phyloP scores from a whole-genome alignment of 345 rosid genomes.

The Eucalyptus regnans region DNA sequence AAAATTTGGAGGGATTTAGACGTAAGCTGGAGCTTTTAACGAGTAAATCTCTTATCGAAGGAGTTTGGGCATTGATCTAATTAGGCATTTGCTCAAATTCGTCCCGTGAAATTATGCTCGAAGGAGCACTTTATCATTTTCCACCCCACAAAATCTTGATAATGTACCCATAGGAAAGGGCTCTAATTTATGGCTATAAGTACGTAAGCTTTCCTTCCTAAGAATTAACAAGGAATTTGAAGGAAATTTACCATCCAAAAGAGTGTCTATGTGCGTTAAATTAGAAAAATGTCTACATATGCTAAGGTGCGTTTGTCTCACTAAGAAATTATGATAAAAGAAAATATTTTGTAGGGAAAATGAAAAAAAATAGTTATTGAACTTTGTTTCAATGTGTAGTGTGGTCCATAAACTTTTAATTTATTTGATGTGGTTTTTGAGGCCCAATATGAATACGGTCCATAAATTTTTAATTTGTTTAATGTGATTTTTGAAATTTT shows the following conservation, averaged over 20 bases:
- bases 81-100: background rate
- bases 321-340: accelerated
- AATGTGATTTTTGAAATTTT: too few species aligned
- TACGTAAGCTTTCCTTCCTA: background rate
- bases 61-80: background rate
- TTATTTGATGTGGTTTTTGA: too few species aligned
- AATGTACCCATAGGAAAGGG: background rate
- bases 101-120: background rate
- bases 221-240: too few species aligned
- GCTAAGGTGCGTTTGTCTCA: background rate
- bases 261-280: too few species aligned
- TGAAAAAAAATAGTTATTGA: too few species aligned
- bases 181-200: background rate
- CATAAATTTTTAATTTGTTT: accelerated
- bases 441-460: too few species aligned
- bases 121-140: background rate
- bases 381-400: too few species aligned
- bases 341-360: too few species aligned
- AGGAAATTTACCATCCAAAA: background rate
- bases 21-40: background rate
- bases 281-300: background rate
- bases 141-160: background rate
- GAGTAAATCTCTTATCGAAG: background rate
- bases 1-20: background rate
- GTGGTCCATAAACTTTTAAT: accelerated